A percentile compares a stretch with the other conserved stretches of the same genome.
These are phyloP conservation scores for Macroventuria anomochaeta DNA, from an alignment of 2,329 filamentous ascomycete genomes.

Conservation along the genomic window DNA sequence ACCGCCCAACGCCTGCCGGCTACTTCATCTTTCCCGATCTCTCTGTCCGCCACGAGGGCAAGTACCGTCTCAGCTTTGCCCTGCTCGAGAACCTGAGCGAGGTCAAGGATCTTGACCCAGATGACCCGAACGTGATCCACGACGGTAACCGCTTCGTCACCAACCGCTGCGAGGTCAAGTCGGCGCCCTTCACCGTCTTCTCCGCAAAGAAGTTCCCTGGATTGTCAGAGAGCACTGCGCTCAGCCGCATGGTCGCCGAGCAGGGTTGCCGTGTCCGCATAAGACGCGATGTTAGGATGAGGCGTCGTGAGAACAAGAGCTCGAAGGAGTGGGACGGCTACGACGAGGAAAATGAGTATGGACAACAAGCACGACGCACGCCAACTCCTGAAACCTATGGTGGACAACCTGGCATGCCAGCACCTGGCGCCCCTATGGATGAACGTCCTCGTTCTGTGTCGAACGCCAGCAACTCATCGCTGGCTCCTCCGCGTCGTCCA, in stretches of 20 bases:
- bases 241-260: constrained; percentile 91
- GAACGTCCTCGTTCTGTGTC: constrained; percentile 66
- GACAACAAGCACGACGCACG: constrained; percentile 57
- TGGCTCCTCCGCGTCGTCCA: constrained; percentile 50
- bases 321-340: constrained; percentile 71
- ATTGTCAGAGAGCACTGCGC: constrained; percentile 82
- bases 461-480: constrained; percentile 58
- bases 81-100: constrained; percentile 95
- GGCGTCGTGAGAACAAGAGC: constrained; percentile 77
- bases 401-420: constrained; percentile 44
- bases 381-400: constrained; percentile 58
- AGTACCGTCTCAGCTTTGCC: constrained; percentile 89
- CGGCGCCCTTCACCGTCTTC: constrained; percentile 83
- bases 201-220: constrained; percentile 99
- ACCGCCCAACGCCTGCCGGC: constrained; percentile 77
- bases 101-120: constrained; percentile 74
- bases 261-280: constrained; percentile 97
- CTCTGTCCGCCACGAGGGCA: constrained; percentile 93
- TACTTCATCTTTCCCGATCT: constrained; percentile 99
- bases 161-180: constrained; percentile 89
- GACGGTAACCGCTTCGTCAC: constrained; percentile 67
- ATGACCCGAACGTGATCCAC: constrained; percentile 52
- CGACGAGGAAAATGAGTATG: constrained; percentile 59
- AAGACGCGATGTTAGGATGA: constrained; percentile 90
- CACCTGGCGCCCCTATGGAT: constrained; percentile 34